Base-by-base conservation (phyloP, 371 early-diverging fungal genomes). In the Apophysomyces elegans region DNA sequence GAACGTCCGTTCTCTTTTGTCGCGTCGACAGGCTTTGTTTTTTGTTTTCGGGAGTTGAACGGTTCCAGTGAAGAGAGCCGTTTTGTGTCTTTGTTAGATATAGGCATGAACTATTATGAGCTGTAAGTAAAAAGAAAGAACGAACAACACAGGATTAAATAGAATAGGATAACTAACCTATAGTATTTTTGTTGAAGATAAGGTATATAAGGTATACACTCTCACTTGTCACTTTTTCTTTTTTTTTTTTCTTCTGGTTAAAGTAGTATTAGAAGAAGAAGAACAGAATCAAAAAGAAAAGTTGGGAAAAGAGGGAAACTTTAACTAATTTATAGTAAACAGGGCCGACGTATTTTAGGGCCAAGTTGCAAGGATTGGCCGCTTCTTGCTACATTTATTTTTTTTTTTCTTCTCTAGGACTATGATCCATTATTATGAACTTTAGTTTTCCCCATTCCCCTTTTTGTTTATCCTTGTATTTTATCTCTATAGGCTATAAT, bases 261-360 rank as follows among this genome's bases (percentile, higher is more conserved):
- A 26, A 26, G 32, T 26, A 26, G 32, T 26, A 26, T 26, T 26
- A 45, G 46, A 13, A 45, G 13, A 13, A 50, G 21, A 50, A 21
- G 21, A 50, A 50, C 21, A 21, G 54, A 50, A 21, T 50, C n/a
- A 50, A 50, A 50, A 50, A 35, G 54, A 50, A 50, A 50, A 50
- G 54, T 21, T 9, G 21, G 21, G 5, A 26, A 26, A 50, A 50
- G 21, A 50, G 21, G 54, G 21, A 50, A 50, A 50, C 18, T 50
- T 50, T 50, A 50, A 18, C 35, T 26, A 18, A 21, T 50, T 50
- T 50, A 50, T 50, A 50, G 7, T 21, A 9, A 50, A 13, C 11
- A 26, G 21, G 41, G 41, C 41, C 54, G 21, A 21, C 7, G 1
- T 26, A 21, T n/a, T 8, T 18, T 18, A 47, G 18, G 21, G 13